phyloP scores from a whole-genome alignment of 2,329 filamentous ascomycete species.

The Xylaria sp. region DNA sequence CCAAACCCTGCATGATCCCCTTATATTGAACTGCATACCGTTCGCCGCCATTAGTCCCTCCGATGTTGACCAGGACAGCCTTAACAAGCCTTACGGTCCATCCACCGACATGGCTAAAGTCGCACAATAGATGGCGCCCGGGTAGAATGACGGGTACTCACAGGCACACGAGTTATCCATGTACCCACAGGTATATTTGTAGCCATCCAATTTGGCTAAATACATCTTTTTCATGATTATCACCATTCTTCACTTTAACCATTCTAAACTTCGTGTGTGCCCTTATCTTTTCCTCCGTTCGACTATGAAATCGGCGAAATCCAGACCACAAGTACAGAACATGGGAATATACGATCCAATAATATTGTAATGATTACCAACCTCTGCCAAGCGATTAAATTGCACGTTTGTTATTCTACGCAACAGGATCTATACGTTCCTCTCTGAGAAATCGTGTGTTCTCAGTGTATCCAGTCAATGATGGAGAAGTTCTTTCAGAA shows the following conservation, averaged over 20 bases:
- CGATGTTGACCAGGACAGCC: slow-evolving; percentile 34
- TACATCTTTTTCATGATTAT: slow-evolving; percentile 24
- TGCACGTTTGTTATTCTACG: slow-evolving; percentile 12
- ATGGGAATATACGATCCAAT: slow-evolving; percentile 32
- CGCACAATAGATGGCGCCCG: slow-evolving; percentile 31
- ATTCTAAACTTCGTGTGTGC: slow-evolving; percentile 7
- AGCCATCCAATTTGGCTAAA: slow-evolving; percentile 38
- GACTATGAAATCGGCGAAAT: slow-evolving; percentile 15
- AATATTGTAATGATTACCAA: slow-evolving; percentile 35
- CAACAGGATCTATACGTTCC: slow-evolving; percentile 16
- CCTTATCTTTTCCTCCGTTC: slow-evolving; percentile 22
- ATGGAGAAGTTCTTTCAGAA: neutral
- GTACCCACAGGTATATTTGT: slow-evolving; percentile 29
- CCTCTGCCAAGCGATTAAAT: slow-evolving; percentile 16
- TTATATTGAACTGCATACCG: slow-evolving; percentile 35
- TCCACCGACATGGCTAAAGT: slow-evolving; percentile 37
- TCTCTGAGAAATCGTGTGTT: slow-evolving; percentile 5
- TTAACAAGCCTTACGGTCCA: slow-evolving; percentile 12
- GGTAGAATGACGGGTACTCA: slow-evolving; percentile 31
- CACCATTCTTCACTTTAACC: slow-evolving; percentile 33
- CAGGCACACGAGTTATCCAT: slow-evolving; percentile 7
- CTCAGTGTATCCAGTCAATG: neutral
- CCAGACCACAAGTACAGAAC: slow-evolving; percentile 17
- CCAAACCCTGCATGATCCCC: slow-evolving; percentile 19
- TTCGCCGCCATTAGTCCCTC: slow-evolving; percentile 32